phyloP scores from a whole-genome alignment of 306 rosid genomes.

The Trifolium pratense region DNA sequence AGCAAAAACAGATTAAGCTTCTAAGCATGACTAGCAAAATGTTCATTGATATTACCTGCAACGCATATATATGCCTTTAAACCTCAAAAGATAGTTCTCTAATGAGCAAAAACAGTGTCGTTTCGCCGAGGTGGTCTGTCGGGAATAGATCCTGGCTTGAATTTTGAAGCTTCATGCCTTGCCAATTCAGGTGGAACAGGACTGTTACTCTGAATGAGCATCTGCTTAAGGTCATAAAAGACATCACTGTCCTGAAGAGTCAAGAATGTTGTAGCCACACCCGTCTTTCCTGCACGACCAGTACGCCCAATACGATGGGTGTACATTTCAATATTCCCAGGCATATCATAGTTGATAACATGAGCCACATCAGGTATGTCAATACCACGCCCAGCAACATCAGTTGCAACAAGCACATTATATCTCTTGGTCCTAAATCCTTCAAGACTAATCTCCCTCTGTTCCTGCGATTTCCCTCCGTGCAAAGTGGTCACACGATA shows the following conservation, averaged over 20 bases:
- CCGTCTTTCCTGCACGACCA: conserved; percentile 94
- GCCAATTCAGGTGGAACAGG: conserved; percentile 92
- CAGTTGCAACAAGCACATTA: conserved; percentile 90
- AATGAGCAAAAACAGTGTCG: conserved; percentile 82
- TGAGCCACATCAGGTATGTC: conserved; percentile 96
- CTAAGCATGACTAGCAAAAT: conserved; percentile 32
- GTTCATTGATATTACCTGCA: conserved; percentile 35
- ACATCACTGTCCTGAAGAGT: conserved; percentile 80
- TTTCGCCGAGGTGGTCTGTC: conserved; percentile 87
- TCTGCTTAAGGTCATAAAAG: conserved; percentile 91
- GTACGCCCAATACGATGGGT: conserved; percentile 92
- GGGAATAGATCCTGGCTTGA: conserved; percentile 86
- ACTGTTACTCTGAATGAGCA: conserved; percentile 83
- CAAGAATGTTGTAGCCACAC: conserved; percentile 81
- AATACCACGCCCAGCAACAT: conserved; percentile 97
- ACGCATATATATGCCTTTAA: conserved; percentile 6
- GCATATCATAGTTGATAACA: conserved; percentile 90
- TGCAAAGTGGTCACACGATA: conserved; percentile 88
- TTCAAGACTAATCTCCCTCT: conserved; percentile 88
- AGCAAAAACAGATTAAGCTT: conserved; percentile 33
- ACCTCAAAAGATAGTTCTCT: conserved; percentile 37
- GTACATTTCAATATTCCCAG: conserved; percentile 85
- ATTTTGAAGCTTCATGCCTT: conserved; percentile 91
- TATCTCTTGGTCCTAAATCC: conserved; percentile 88
- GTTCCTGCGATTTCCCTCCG: conserved; percentile 92